These are phyloP conservation scores for Diphasiastrum complanatum DNA, from an alignment of 83 land plant genomes.

Conservation along the genomic window DNA sequence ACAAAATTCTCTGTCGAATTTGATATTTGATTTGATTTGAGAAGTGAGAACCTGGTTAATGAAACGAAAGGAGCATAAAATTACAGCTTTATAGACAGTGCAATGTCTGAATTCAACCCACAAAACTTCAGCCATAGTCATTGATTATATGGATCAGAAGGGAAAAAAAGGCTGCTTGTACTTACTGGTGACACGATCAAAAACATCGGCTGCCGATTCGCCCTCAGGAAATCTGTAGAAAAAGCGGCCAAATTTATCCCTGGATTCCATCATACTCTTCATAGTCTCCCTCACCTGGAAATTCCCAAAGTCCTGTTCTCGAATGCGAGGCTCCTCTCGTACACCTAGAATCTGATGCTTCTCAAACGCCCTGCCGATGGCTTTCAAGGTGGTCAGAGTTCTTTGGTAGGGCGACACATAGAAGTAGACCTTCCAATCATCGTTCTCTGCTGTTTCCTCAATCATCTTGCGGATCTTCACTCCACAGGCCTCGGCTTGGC, in stretches of 20 bases:
- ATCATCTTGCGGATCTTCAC: constrained; percentile 33
- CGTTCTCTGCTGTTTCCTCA: constrained; percentile 14
- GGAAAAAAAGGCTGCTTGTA: background rate
- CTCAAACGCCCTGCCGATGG: constrained; percentile 58
- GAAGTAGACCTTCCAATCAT: constrained; percentile 68
- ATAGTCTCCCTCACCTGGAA: constrained; percentile 80
- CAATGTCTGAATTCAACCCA: no score
- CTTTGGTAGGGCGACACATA: constrained; percentile 89
- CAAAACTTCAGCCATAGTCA: no score
- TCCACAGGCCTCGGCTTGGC: constrained; percentile 57
- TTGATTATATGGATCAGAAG: no score
- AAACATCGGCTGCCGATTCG: constrained; percentile 96
- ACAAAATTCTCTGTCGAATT: no score
- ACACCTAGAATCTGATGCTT: constrained; percentile 56
- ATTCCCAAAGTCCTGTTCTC: constrained; percentile 96
- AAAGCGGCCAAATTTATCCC: constrained; percentile 69
- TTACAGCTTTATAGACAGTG: no score
- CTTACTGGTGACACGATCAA: constrained; percentile 81
- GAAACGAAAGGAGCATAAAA: no score
- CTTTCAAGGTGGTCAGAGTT: constrained; percentile 65
- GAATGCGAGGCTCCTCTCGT: constrained; percentile 74
- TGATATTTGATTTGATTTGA: no score
- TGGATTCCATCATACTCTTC: constrained; percentile 50
- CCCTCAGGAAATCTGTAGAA: constrained; percentile 94
- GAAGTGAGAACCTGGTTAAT: no score